Base-by-base conservation (phyloP, 2,329 filamentous ascomycete species). In the Scedosporium apiospermum region DNA sequence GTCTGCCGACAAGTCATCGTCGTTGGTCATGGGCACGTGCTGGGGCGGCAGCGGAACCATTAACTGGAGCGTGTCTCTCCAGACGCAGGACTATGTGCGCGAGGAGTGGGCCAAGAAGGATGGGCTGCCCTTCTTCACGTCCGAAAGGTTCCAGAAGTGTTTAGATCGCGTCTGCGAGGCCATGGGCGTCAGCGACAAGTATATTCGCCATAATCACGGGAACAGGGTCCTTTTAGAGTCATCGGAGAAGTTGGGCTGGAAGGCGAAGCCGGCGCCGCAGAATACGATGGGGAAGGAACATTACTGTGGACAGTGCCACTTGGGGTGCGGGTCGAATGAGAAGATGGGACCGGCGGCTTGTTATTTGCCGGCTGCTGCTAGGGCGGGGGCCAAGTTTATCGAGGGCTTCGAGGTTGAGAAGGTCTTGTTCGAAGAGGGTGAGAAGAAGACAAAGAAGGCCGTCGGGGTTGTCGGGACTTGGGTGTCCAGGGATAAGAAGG, bases 31-130 rank as follows among this genome's bases (percentile, higher is more conserved):
- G 0, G 93, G 90, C 1, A 83, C 85, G 63, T 84, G 84, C 38
- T 96, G 89, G 85, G 93, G 93, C 34, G 93, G 93, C 51, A 93
- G 93, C 62, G 92, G 92, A 5, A 91, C 90, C 0, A 75, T 96
- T 68, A 97, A 97, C 74, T 97, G 92, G 92, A 89, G 81, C 69
- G 83, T 84, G 7, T 77, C 77, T 60, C 75, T 87, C 60, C 78
- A 81, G 67, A 89, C 90, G 0, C 90, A 93, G 70, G 85, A 83
- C 27, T 89, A 81, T 66, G 90, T 96, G 1, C 84, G 92, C 3
- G 79, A 85, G 67, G 91, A 96, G 74, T 97, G 93, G 93, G 87
- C 90, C 0, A 78, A 83, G 60, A 74, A 78, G 58, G 69, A 76
- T 16, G 86, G 87, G 0, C 77, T 97, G 26, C 80, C 83, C 0